Evolutionary conservation across 345 rosid genomes (phyloP), one percentile per base, ranked within the genome.

Genomic region (Murraya koenigii): DNA sequence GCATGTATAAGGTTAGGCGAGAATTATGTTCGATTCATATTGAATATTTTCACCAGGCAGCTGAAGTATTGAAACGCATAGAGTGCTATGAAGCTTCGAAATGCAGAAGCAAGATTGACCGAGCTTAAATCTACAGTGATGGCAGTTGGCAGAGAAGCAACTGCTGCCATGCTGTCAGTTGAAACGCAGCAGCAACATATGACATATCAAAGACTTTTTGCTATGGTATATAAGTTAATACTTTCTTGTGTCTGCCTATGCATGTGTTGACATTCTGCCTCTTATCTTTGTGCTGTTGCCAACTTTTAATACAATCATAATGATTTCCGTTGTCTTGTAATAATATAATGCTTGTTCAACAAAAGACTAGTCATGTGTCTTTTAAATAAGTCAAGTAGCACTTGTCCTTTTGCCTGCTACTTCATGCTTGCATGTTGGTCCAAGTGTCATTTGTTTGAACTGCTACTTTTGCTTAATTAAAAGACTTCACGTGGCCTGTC

Each of bases 101-200:
- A 49, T 77, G 88, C 99, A 6, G 97, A 94, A 85, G 78, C 90
- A 54, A 90, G 95, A 84, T 88, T 91, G 72, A 76, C 83, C 63
- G 97, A 94, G 17, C 97, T 92, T 68, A 96, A 91, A 91, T 82
- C 94, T 33, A 81, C 90, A 14, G 79, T 89, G 85, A 81, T 78
- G 80, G 89, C 94, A 26, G 91, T 96, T 58, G 99, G 99, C 52
- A 96, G 80, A 88, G 97, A 94, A 87, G 99, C 99, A 56, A 83
- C 90, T 32, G 88, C 84, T 80, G 98, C 98, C 69, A 93, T 96
- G 99, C 83, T 84, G 72, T 88, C 94, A n/a, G 99, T 94, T 33
- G 97, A 94, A 69, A 85, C 89, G 77, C 94, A 91, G 82, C 99
- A 95, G 80, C 99, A 93, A 82, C 89, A 82, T 44, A 74, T 80